Percentiles rank a stretch among this genome's conserved stretches.
Evolutionary conservation across 1,284 basidiomycete species (phyloP).

Genomic region (Coniferiporia sulphurascens): DNA sequence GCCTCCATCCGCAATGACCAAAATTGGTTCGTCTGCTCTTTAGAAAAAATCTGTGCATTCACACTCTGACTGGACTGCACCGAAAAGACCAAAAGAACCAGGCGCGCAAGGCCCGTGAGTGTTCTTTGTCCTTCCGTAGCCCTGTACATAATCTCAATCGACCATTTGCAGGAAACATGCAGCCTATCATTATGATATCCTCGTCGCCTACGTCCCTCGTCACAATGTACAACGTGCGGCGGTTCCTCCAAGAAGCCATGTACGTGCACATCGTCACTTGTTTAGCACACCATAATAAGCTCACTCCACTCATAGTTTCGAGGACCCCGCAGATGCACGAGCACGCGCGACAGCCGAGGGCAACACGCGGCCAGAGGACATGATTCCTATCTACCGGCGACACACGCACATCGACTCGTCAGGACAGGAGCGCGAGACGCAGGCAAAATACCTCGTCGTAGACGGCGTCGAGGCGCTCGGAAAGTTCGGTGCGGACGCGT

Average conservation of each 20-base stretch:
- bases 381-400: conserved; percentile 79
- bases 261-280: conserved; percentile 35
- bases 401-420: conserved; percentile 57
- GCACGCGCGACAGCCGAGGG: conserved; percentile 63
- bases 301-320: conserved; percentile 49
- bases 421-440: conserved; percentile 39
- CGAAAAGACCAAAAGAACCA: conserved; percentile 20
- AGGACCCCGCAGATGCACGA: conserved; percentile 72
- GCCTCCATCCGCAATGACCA: conserved; percentile 30
- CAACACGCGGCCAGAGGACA: conserved; percentile 75
- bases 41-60: background rate
- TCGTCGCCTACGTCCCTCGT: conserved; percentile 93
- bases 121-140: background rate
- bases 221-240: conserved; percentile 97
- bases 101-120: conserved; percentile 22
- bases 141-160: background rate
- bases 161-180: conserved; percentile 48
- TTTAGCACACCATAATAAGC: background rate
- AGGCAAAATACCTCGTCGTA: conserved; percentile 72
- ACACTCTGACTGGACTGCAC: background rate
- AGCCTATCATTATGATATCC: conserved; percentile 95
- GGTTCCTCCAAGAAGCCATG: conserved; percentile 86
- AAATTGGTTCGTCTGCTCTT: conserved; percentile 30
- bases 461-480: conserved; percentile 89
- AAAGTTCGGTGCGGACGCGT: conserved; percentile 88